Percentiles rank a stretch among this genome's conserved stretches.
Conservation (phyloP, 2,329 filamentous ascomycete genomes). For the Beauveria pseudobassiana region DNA sequence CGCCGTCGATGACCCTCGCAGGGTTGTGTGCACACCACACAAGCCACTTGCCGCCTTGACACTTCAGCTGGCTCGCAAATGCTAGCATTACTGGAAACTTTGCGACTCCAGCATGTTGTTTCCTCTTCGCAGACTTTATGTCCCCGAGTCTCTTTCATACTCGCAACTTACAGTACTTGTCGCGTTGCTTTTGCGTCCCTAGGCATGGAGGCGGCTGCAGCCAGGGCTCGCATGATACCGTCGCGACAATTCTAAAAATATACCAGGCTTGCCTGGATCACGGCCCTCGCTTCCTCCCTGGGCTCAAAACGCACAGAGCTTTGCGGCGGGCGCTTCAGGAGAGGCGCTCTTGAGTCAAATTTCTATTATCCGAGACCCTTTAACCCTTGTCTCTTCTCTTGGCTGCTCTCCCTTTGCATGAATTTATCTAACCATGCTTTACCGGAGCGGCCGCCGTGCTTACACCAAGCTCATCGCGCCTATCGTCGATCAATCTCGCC, state of each 20-base stretch:
- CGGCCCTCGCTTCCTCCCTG: not conserved
- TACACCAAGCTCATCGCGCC: slow-evolving; percentile 38
- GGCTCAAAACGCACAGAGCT: not conserved
- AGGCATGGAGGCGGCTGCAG: not conserved
- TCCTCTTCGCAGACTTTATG: not conserved
- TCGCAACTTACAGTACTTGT: not conserved
- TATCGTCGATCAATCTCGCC: slow-evolving; percentile 61
- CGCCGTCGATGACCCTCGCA: not conserved
- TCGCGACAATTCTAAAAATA: slow-evolving; percentile 6
- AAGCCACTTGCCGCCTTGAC: slow-evolving; percentile 3
- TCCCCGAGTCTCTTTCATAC: not conserved
- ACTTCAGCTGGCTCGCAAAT: not conserved
- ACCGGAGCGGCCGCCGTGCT: not conserved
- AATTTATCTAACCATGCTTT: not conserved
- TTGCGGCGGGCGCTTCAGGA: not conserved
- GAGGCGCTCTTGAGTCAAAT: not conserved
- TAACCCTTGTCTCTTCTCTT: not conserved
- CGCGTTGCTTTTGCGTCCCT: not conserved
- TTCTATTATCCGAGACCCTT: not conserved
- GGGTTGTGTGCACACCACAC: not conserved
- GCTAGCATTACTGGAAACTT: not conserved
- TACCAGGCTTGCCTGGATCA: not conserved
- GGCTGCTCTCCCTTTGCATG: not conserved
- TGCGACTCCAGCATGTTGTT: not conserved
- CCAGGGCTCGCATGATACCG: not conserved